A percentile compares a stretch with the other conserved stretches of the same genome.
These are phyloP conservation scores for Helotiales sp. DNA, from an alignment of 2,329 filamentous ascomycete species.

Conservation along the genomic window DNA sequence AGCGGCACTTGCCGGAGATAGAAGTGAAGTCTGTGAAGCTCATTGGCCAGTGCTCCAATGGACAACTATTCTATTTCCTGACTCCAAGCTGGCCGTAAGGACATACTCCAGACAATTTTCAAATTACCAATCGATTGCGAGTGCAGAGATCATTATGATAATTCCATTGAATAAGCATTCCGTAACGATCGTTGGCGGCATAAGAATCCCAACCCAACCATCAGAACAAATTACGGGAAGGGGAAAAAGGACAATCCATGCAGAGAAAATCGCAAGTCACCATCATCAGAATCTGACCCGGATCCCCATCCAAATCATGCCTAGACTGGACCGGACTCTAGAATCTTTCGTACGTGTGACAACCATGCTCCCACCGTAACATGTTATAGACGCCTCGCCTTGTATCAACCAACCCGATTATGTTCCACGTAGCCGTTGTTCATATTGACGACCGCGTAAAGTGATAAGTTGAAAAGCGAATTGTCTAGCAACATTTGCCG, in stretches of 20 bases:
- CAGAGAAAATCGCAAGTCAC: constrained; percentile 5
- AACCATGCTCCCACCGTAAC: constrained; percentile 29
- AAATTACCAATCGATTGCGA: neutral
- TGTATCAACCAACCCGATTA: constrained; percentile 33
- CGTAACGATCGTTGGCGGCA: constrained; percentile 29
- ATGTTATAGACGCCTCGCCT: constrained; percentile 34
- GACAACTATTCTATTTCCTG: no score
- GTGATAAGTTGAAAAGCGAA: constrained; percentile 11
- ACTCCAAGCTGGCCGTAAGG: neutral
- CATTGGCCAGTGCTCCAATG: no score
- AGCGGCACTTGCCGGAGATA: neutral
- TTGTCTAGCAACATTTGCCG: constrained; percentile 71
- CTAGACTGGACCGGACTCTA: neutral
- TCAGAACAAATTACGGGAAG: constrained; percentile 17
- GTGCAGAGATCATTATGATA: constrained; percentile 16
- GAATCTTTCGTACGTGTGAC: constrained; percentile 20
- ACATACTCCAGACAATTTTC: no score
- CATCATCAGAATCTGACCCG: constrained; percentile 10
- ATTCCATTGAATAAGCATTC: constrained; percentile 22
- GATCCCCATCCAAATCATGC: no score
- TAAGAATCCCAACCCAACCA: constrained; percentile 23
- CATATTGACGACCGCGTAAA: constrained; percentile 9
- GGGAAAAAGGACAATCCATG: constrained; percentile 18
- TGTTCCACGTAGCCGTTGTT: constrained; percentile 22
- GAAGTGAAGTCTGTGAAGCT: no score